Evolutionary conservation across 441 rosid genomes (phyloP).

Genomic region (Bocquillonia castaneifolia): DNA sequence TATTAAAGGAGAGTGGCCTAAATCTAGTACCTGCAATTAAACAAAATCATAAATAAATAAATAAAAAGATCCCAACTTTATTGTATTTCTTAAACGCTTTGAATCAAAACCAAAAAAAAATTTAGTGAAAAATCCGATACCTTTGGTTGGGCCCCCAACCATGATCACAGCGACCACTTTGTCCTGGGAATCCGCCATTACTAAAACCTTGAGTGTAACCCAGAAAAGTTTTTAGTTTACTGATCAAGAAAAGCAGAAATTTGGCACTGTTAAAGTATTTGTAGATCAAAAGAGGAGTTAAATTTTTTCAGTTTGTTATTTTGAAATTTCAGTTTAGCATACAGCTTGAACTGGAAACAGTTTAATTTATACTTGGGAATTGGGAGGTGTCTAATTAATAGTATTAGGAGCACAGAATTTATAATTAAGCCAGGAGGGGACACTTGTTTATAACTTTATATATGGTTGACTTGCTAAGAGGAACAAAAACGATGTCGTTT

Average conservation of each 20-base stretch:
- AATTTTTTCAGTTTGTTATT: too few relatives aligned
- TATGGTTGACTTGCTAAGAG: too few relatives aligned
- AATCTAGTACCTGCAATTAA: slow-evolving; percentile 61
- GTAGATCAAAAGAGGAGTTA: too few relatives aligned
- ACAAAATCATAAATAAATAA: background rate
- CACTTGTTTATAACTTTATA: too few relatives aligned
- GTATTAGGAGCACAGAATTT: too few relatives aligned
- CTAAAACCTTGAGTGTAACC: background rate
- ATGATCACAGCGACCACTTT: slow-evolving; percentile 80
- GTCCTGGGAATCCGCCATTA: slow-evolving; percentile 29
- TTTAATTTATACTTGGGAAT: too few relatives aligned
- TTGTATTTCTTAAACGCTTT: background rate
- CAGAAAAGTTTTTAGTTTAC: background rate
- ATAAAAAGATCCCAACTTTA: background rate
- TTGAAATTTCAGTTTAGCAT: too few relatives aligned
- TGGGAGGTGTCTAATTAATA: too few relatives aligned
- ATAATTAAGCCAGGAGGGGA: too few relatives aligned
- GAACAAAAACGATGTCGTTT: too few relatives aligned
- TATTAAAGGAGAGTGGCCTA: slow-evolving; percentile 70
- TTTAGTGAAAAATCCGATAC: slow-evolving; percentile 22
- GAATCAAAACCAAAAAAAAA: background rate
- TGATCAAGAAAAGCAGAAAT: background rate
- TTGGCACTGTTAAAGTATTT: background rate
- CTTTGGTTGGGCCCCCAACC: slow-evolving; percentile 92
- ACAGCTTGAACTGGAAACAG: too few relatives aligned